Conservation (phyloP, 768 basidiomycete species). For the Mycena vulgaris region DNA sequence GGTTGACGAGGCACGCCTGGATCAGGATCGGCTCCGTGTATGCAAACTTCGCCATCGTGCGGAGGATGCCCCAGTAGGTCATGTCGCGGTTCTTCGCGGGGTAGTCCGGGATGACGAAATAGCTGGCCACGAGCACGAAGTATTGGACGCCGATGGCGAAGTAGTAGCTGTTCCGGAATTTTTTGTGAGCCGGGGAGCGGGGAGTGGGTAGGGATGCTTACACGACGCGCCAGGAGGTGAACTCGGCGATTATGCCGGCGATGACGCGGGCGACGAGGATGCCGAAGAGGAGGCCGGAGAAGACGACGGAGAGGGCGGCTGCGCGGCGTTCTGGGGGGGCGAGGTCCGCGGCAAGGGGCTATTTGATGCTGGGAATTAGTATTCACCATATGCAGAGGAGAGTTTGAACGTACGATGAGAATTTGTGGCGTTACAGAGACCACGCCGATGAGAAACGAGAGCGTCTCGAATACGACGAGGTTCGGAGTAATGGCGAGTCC, state of each 20-base stretch:
- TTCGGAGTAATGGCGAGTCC: conserved; percentile 77
- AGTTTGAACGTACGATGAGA: conserved; percentile 64
- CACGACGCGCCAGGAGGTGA: conserved; percentile 78
- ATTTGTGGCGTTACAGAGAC: conserved; percentile 84
- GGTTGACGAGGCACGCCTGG: conserved; percentile 63
- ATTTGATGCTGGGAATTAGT: background rate
- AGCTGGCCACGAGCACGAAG: conserved; percentile 70
- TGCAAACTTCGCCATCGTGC: conserved; percentile 70
- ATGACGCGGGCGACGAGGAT: conserved; percentile 83
- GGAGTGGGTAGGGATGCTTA: background rate
- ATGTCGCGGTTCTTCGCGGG: conserved; percentile 79
- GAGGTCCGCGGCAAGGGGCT: conserved; percentile 82
- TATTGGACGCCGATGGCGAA: conserved; percentile 81
- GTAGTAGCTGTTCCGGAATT: conserved; percentile 62
- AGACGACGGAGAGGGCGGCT: conserved; percentile 81
- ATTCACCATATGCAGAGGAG: background rate
- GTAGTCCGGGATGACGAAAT: conserved; percentile 84
- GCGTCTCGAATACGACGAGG: conserved; percentile 72
- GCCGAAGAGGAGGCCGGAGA: conserved; percentile 79
- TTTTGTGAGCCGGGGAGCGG: too few species aligned
- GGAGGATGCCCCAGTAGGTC: conserved; percentile 71
- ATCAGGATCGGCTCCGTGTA: conserved; percentile 73
- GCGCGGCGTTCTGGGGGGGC: conserved; percentile 83
- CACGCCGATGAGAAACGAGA: conserved; percentile 82
- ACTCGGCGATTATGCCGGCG: conserved; percentile 83